Evolutionary conservation across 1,284 basidiomycete genomes (phyloP), one percentile per base, ranked within the genome.

Genomic region (Boletus semigastroideus): DNA sequence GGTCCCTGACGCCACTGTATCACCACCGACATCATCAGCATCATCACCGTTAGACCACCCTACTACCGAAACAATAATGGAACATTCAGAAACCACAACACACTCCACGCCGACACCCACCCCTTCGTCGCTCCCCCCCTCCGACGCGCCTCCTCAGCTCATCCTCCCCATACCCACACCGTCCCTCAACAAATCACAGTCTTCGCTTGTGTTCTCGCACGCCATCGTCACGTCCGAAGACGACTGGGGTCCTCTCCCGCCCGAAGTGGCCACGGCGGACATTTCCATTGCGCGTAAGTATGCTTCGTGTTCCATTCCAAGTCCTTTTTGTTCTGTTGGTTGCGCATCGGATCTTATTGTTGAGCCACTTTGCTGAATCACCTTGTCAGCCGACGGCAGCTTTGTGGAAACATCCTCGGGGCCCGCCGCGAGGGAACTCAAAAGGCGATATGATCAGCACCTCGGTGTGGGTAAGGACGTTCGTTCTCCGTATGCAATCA

Each of bases 401-500:
- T 92, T 86, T 64, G 80, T 91, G 30, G 89, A 92, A 64, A 90
- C 86, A 2, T 80, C 87, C 8, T 88, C 84, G 49, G 87, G 83
- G 9, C 74, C 77, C 25, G 86, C 84, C 22, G 87, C 87, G 14
- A 78, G 81, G 40, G 86, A 87, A 60, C 73, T 92, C 49, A 91
- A 91, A 74, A 78, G 78, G 59, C 74, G 79, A 25, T 89, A 86
- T 61, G 89, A 92, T 65, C 78, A 83, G 51, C 68, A 78, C 40
- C 67, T 82, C 37, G 85, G 87, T 16, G 86, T 90, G 33, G 78
- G 80, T 39, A 78, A 79, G 64, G 74, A 81, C 54, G 73, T 84
- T 16, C 83, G 85, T 34, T 90, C 87, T 11, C 88, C 88, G 3
- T 91, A 85, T 63, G 82, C 82, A 40, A 87, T 90, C 57, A 90